Evolutionary conservation across 1,284 basidiomycete species (phyloP), one percentile per base, ranked within the genome.

Genomic region (Sporisorium reilianum): DNA sequence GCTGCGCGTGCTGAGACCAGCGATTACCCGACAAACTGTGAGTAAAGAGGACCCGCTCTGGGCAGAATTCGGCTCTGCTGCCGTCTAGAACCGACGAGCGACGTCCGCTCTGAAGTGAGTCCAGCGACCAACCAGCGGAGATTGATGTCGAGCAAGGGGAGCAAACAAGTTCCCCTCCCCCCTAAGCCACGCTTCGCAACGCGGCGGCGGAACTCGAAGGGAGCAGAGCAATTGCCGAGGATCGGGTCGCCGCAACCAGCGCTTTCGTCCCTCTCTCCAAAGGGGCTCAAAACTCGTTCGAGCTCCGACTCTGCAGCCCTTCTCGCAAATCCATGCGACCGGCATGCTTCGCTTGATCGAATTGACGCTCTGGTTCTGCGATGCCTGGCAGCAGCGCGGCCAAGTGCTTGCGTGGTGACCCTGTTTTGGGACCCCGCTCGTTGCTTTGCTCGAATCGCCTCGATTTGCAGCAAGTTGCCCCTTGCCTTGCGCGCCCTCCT

Each of bases 221-320:
- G n/a, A n/a, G n/a, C n/a, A n/a, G n/a, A n/a, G n/a, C 36, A 38
- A 38, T 38, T 38, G 36, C 36, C 36, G 36, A 38, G 36, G 36
- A 38, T 38, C 36, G 36, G 36, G 36, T 38, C 36, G 36, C 36
- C 36, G 36, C 36, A n/a, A 38, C 14, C 2, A 38, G 36, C n/a
- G n/a, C n/a, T n/a, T n/a, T n/a, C n/a, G n/a, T n/a, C n/a, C 38
- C 8, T 6, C n/a, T 5, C 4, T 20, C 38, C 18, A 41, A 41
- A 8, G 38, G n/a, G n/a, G 1, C 1, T 6, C 3, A 18, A 20
- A 20, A 2, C 16, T 38, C n/a, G n/a, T 41, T 41, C n/a, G 38
- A 41, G 38, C 38, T 41, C 38, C 38, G 38, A 41, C n/a, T n/a
- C 38, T 8, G n/a, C 18, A 41, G 36, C 36, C 36, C n/a, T n/a